Conservation (phyloP, 2,329 filamentous ascomycete species). For the Fulvia fulva region DNA sequence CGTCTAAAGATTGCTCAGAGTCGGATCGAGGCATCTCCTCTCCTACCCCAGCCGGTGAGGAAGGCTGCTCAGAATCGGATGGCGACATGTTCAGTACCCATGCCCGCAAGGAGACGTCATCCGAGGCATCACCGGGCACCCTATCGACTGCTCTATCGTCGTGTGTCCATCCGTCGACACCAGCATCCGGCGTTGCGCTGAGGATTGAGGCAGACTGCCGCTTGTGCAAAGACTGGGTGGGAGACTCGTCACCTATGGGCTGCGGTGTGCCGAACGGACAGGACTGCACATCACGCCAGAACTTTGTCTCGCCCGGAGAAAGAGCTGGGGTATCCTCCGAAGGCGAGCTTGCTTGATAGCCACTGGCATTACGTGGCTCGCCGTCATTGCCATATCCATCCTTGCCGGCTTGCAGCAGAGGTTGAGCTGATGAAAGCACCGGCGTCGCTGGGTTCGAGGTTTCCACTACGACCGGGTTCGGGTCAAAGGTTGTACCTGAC, state of each 20-base stretch:
- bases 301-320: neutral
- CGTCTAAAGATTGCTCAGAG: neutral
- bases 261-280: neutral
- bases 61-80: too few species aligned
- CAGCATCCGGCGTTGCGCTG: neutral
- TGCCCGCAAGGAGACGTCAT: neutral
- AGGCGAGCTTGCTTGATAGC: neutral
- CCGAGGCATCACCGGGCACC: neutral
- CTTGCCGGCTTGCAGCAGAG: neutral
- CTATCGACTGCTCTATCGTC: neutral
- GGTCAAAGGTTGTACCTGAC: constrained; percentile 5
- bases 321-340: neutral
- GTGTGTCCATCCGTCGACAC: neutral
- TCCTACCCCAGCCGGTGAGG: too few species aligned
- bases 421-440: neutral
- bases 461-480: neutral
- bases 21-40: neutral
- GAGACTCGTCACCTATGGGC: neutral
- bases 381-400: neutral
- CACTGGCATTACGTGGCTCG: neutral
- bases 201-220: neutral
- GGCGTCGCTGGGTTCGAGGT: neutral
- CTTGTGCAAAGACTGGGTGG: neutral
- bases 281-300: neutral
- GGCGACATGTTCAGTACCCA: too few species aligned